These are phyloP conservation scores for Acer saccharum DNA, from an alignment of 345 rosid genomes.

Conservation along the genomic window DNA sequence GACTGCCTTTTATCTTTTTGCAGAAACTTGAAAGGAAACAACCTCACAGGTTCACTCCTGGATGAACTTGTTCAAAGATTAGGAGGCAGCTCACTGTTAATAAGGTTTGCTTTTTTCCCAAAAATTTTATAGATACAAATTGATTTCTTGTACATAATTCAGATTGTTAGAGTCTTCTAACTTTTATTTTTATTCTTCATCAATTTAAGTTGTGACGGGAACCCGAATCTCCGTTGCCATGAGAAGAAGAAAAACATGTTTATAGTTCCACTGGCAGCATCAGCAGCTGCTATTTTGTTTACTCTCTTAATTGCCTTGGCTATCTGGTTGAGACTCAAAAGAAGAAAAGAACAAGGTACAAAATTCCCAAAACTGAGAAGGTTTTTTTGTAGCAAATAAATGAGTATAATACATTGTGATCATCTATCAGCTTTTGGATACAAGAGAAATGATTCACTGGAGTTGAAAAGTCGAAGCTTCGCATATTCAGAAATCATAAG, in stretches of 20 bases:
- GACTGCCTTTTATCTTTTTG: neutral
- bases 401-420: too few species aligned
- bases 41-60: constrained; percentile 32
- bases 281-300: constrained; percentile 4
- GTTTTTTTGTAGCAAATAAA: too few species aligned
- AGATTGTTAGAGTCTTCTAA: constrained; percentile 1
- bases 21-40: constrained; percentile 34
- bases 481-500: constrained; percentile 31
- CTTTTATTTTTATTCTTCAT: neutral
- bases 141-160: too few species aligned
- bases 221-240: constrained; percentile 29
- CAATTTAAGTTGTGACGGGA: constrained; percentile 39
- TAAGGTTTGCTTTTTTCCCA: constrained; percentile 15
- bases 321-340: constrained; percentile 11
- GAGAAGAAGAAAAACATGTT: constrained; percentile 28
- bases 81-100: constrained; percentile 16
- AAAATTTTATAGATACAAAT: too few species aligned
- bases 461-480: constrained; percentile 31
- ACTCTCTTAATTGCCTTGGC: constrained; percentile 15
- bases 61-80: constrained; percentile 21
- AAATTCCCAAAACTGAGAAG: neutral
- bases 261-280: constrained; percentile 23
- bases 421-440: neutral
- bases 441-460: constrained; percentile 14
- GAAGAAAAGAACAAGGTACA: constrained; percentile 22